Conservation (phyloP, 306 rosid species). For the Cotoneaster glaucophyllus region DNA sequence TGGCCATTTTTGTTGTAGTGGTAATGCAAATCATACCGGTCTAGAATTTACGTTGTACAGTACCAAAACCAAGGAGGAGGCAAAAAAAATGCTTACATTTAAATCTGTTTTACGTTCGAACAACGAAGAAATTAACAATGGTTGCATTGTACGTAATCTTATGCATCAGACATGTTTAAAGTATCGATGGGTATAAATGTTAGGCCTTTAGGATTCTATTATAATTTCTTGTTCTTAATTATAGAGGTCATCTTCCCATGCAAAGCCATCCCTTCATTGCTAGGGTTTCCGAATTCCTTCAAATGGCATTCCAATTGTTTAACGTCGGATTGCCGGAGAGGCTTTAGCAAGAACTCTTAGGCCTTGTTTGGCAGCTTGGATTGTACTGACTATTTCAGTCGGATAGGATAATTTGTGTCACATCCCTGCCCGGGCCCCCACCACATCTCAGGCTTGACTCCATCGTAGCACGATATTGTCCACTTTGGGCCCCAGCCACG, state of each 20-base stretch:
- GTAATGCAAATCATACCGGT: not conserved
- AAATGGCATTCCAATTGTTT: conserved; percentile 10
- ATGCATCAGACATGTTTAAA: not conserved
- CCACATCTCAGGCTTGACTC: too few relatives aligned
- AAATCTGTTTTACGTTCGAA: not conserved
- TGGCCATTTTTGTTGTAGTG: too few relatives aligned
- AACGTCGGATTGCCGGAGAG: conserved; percentile 23
- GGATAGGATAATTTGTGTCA: too few relatives aligned
- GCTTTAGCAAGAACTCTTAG: conserved; percentile 26
- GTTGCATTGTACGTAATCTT: not conserved
- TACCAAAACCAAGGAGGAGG: not conserved
- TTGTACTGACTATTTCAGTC: too few relatives aligned
- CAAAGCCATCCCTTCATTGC: conserved; percentile 12
- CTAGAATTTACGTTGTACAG: not conserved
- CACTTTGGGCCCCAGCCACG: too few relatives aligned
- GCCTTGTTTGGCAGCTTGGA: too few relatives aligned
- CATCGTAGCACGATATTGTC: too few relatives aligned
- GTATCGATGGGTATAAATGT: not conserved
- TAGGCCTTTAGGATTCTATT: not conserved
- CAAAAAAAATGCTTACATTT: not conserved
- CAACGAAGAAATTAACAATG: not conserved
- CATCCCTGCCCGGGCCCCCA: too few relatives aligned
- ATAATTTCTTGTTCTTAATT: not conserved
- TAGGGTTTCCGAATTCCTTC: conserved; percentile 5
- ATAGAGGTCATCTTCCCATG: conserved; percentile 6